phyloP scores from a whole-genome alignment of 306 rosid genomes.

The Herpetospermum pedunculosum region DNA sequence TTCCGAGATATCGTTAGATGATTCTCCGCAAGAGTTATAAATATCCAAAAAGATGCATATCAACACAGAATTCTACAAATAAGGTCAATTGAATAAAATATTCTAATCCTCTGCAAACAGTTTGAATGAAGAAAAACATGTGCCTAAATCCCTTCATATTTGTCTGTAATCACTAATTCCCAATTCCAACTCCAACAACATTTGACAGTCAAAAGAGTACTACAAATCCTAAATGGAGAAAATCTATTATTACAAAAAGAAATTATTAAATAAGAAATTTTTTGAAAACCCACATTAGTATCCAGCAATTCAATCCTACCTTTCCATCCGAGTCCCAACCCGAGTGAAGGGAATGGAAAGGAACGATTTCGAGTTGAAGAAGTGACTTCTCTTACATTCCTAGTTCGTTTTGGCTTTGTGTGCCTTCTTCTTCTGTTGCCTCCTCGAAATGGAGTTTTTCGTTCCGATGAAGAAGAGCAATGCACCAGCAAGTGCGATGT shows the following conservation, averaged over 20 bases:
- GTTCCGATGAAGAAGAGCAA: constrained; percentile 70
- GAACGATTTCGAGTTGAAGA: neutral
- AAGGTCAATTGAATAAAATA: neutral
- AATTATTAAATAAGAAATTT: neutral
- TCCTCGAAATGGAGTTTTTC: constrained; percentile 58
- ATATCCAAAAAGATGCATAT: neutral
- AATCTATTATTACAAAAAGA: constrained; percentile 3
- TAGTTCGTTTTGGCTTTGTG: constrained; percentile 54
- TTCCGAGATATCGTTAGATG: neutral
- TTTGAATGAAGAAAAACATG: constrained; percentile 1
- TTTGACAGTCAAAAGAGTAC: neutral
- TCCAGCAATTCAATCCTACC: neutral
- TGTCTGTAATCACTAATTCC: neutral
- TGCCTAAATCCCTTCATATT: neutral
- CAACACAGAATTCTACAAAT: neutral
- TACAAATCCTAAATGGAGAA: neutral
- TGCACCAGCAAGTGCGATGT: constrained; percentile 63
- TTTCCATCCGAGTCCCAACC: neutral
- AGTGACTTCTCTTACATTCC: neutral
- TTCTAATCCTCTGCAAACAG: neutral
- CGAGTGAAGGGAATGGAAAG: neutral
- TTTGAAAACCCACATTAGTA: neutral
- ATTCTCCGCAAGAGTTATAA: neutral
- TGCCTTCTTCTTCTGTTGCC: constrained; percentile 55
- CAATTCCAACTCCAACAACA: neutral